Conservation (phyloP, 208 protist species). For the Trypanosoma caninum region DNA sequence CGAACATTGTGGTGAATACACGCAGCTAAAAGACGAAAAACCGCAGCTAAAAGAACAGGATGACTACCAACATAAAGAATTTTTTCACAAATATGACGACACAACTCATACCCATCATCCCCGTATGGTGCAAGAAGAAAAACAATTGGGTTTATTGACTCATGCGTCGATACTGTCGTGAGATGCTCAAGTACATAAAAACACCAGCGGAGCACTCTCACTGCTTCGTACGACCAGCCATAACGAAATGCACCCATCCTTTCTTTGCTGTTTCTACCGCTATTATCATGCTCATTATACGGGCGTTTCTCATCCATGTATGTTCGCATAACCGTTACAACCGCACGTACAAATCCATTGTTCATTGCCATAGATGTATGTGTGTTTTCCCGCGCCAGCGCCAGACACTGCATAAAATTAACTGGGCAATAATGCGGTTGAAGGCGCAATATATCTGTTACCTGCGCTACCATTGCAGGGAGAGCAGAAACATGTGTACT, state of each 20-base stretch:
- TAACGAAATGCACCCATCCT: constrained; percentile 2
- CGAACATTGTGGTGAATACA: constrained; percentile 82
- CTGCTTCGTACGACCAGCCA: constrained; percentile 41
- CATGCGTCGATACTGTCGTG: constrained; percentile 33
- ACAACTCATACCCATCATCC: constrained; percentile 26
- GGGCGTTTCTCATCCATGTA: constrained; percentile 35
- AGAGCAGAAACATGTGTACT: constrained; percentile 10
- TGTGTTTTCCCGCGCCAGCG: constrained; percentile 36
- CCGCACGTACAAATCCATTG: constrained; percentile 42
- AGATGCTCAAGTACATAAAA: constrained; percentile 49
- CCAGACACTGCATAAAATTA: constrained; percentile 55
- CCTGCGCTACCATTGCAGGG: constrained; percentile 53
- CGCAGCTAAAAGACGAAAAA: constrained; percentile 52
- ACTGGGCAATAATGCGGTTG: constrained; percentile 68
- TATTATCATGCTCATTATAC: neutral
- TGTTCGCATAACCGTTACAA: constrained; percentile 48
- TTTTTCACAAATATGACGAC: constrained; percentile 19
- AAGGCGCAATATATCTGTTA: constrained; percentile 54
- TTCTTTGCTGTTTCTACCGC: neutral
- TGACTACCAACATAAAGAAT: constrained; percentile 55
- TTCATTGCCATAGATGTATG: constrained; percentile 49
- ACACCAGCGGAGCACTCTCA: constrained; percentile 44
- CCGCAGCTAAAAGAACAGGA: constrained; percentile 50
- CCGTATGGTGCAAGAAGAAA: constrained; percentile 43
- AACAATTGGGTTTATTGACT: constrained; percentile 52